Evolutionary conservation across 2,329 filamentous ascomycete species (phyloP), one percentile per base, ranked within the genome.

Genomic region (Colletotrichum karsti): DNA sequence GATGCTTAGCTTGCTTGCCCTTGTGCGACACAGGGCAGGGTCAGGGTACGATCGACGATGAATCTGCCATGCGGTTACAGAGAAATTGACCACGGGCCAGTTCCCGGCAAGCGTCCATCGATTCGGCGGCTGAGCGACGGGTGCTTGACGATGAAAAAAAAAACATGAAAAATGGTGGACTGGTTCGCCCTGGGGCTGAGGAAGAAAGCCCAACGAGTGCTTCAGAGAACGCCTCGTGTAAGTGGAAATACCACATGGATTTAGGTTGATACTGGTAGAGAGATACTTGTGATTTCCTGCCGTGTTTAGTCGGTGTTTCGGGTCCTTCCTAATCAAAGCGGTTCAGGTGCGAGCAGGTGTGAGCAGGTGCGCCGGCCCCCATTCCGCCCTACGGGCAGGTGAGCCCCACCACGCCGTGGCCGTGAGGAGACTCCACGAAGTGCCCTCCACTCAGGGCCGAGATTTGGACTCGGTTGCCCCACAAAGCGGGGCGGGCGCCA

Each of bases 161-260:
- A n/a, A n/a, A n/a, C n/a, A 13, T 35, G 33, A n/a, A n/a, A n/a
- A n/a, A n/a, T 18, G 51, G 18, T 44, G 39, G 39, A 35, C 15
- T 53, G 53, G 22, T 56, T 44, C 59, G 53, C 44, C 44, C 63
- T 63, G 67, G 57, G 63, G 67, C 67, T 67, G 67, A 63, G 67
- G 46, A 28, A 56, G n/a, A 67, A 58, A 54, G 63, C 67, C 67
- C 63, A 69, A 57, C 63, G 30, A 46, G 18, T 33, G 37, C 48
- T 56, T n/a, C 35, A 18, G 9, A 65, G 56, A 66, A 62, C 48
- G 55, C 63, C 67, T 67, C 64, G 67, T 26, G 53, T 10, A 59
- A 69, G 26, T 69, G 66, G 61, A 66, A 66, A 41, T 50, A 62
- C n/a, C n/a, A n/a, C n/a, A n/a, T n/a, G n/a, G n/a, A n/a, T n/a